Conservation (phyloP, 108 stramenopile species). For the Fragilariopsis cylindrus region DNA sequence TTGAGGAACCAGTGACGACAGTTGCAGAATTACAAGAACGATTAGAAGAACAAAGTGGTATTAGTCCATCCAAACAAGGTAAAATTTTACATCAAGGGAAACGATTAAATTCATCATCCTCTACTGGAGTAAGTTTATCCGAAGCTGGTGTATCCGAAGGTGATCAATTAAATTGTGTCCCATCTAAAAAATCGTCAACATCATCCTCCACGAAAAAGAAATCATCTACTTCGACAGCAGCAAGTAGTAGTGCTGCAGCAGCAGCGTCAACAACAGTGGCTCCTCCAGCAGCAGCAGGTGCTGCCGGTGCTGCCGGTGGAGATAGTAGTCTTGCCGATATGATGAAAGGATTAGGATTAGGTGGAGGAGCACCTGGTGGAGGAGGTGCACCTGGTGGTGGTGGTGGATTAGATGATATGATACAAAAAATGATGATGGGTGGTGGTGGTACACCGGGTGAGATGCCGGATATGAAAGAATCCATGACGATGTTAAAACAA, state of each 20-base stretch:
- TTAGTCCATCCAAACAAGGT: constrained; percentile 39
- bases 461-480: constrained; percentile 44
- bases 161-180: constrained; percentile 55
- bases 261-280: constrained; percentile 8
- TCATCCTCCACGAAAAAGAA: neutral
- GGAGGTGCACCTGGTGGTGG: constrained; percentile 49
- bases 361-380: constrained; percentile 16
- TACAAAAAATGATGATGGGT: constrained; percentile 46
- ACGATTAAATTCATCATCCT: constrained; percentile 26
- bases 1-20: constrained; percentile 39
- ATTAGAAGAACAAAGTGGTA: constrained; percentile 39
- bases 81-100: constrained; percentile 59
- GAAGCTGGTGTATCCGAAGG: constrained; percentile 59
- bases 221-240: neutral
- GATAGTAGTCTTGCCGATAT: constrained; percentile 10
- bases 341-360: constrained; percentile 18
- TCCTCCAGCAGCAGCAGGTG: constrained; percentile 26
- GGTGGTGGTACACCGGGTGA: constrained; percentile 24
- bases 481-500: constrained; percentile 45
- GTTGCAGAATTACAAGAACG: constrained; percentile 50
- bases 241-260: neutral
- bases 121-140: constrained; percentile 11
- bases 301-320: constrained; percentile 30
- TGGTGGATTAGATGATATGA: constrained; percentile 49
- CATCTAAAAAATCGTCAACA: constrained; percentile 23